Evolutionary conservation across 2,329 filamentous ascomycete genomes (phyloP).

Genomic region (Scolecobasidium constrictum): DNA sequence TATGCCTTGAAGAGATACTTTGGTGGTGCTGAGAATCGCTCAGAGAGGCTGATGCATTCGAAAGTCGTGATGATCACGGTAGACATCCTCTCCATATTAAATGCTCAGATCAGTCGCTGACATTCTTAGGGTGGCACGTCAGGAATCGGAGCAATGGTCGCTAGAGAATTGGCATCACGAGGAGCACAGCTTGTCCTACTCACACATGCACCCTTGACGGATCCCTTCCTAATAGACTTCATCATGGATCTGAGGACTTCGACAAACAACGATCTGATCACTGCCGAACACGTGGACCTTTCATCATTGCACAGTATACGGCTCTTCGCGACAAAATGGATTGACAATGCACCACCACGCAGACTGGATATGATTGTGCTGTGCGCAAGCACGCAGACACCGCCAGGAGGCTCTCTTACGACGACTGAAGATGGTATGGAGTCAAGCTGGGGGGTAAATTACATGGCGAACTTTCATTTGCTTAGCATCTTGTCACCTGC

Average conservation of each 20-base stretch:
- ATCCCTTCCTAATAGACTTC: slow-evolving; percentile 85
- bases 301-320: slow-evolving; percentile 81
- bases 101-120: slow-evolving; percentile 1
- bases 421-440: slow-evolving; percentile 73
- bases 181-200: slow-evolving; percentile 88
- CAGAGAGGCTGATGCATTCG: slow-evolving; percentile 80
- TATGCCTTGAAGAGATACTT: slow-evolving; percentile 63
- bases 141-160: slow-evolving; percentile 73
- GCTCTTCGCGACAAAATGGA: slow-evolving; percentile 92
- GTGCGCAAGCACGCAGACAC: slow-evolving; percentile 69
- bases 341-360: slow-evolving; percentile 84
- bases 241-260: slow-evolving; percentile 73
- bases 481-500: slow-evolving; percentile 85
- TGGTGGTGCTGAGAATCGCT: slow-evolving; percentile 59
- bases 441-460: slow-evolving; percentile 89
- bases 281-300: slow-evolving; percentile 90
- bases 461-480: slow-evolving; percentile 89
- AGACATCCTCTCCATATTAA: too few relatives aligned
- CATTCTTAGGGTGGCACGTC: slow-evolving; percentile 66
- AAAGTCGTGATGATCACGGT: slow-evolving; percentile 90
- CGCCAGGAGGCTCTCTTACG: slow-evolving; percentile 48
- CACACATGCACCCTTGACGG: slow-evolving; percentile 67
- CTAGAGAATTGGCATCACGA: slow-evolving; percentile 61
- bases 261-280: slow-evolving; percentile 78
- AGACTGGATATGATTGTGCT: slow-evolving; percentile 85